Evolutionary conservation across 2,329 filamentous ascomycete genomes (phyloP).

Genomic region (Ceratocystis eucalypticola): DNA sequence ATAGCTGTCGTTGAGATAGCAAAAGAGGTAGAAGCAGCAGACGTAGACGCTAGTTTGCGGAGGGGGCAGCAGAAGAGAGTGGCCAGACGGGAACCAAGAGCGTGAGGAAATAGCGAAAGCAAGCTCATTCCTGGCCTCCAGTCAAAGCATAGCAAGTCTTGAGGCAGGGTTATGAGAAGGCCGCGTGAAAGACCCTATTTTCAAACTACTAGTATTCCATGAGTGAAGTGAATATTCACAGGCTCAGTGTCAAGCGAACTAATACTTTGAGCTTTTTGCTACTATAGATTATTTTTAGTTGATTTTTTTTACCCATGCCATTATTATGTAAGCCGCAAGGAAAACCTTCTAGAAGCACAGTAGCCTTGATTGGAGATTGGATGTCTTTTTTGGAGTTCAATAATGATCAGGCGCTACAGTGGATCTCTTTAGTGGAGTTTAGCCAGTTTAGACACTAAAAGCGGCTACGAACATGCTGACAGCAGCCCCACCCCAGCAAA

Average conservation of each 20-base stretch:
- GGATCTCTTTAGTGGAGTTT: not conserved
- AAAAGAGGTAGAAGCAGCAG: not conserved
- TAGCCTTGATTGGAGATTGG: not conserved
- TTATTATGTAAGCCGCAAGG: not conserved
- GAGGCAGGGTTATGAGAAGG: not conserved
- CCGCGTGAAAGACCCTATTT: too few relatives aligned
- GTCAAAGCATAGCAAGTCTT: not conserved
- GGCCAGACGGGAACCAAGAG: constrained; percentile 7
- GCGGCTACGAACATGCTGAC: not conserved
- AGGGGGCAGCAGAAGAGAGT: not conserved
- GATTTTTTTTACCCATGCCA: not conserved
- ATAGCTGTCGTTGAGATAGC: constrained; percentile 25
- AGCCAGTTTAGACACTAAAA: not conserved
- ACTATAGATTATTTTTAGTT: not conserved
- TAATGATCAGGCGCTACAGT: not conserved
- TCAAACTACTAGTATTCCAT: too few relatives aligned
- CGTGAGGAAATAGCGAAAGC: not conserved
- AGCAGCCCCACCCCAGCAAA: not conserved
- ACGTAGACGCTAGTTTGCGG: not conserved
- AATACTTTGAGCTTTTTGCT: not conserved
- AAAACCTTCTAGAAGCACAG: constrained; percentile 9
- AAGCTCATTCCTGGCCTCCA: constrained; percentile 3
- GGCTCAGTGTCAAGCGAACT: not conserved
- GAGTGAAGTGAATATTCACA: not conserved
- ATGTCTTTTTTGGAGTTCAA: not conserved